Conservation (phyloP, 208 protist species). For the Leptomonas pyrrhocoris region DNA sequence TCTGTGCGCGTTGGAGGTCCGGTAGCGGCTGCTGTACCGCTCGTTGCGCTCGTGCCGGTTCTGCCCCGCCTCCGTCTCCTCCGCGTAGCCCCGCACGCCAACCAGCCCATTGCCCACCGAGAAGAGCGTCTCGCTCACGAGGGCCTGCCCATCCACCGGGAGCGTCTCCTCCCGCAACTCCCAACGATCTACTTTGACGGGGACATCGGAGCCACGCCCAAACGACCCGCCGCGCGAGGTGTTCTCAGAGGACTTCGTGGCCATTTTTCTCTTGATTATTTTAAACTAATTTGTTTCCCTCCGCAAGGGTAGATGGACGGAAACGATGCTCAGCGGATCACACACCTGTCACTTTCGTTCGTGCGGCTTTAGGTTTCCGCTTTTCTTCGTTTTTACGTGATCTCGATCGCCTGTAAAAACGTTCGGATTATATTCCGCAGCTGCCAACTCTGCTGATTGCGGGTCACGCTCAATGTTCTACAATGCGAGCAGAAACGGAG, state of each 20-base stretch:
- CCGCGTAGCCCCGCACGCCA: constrained; percentile 75
- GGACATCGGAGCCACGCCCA: constrained; percentile 12
- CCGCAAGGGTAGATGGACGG: too few species aligned
- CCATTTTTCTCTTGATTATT: too few species aligned
- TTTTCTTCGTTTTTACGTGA: too few species aligned
- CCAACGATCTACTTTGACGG: constrained; percentile 55
- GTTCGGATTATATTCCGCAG: too few species aligned
- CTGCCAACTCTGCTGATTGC: too few species aligned
- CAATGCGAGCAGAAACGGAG: too few species aligned
- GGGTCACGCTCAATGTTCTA: too few species aligned
- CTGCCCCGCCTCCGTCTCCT: constrained; percentile 50
- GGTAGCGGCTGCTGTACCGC: constrained; percentile 18
- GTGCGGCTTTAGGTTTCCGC: too few species aligned
- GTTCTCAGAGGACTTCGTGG: constrained; percentile 13
- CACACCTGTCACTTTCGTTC: too few species aligned
- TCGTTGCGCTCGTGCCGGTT: constrained; percentile 24
- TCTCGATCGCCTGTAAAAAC: too few species aligned
- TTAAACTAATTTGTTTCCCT: too few species aligned
- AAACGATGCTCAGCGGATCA: too few species aligned
- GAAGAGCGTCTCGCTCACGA: constrained; percentile 83
- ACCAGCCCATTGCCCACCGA: constrained; percentile 84
- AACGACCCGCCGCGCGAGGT: constrained; percentile 10
- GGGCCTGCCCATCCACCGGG: constrained; percentile 39
- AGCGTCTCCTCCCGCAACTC: constrained; percentile 66
- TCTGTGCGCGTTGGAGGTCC: constrained; percentile 8